phyloP scores from a whole-genome alignment of 192 early-diverging fungal genomes.

The Pecoramyces ruminantium region DNA sequence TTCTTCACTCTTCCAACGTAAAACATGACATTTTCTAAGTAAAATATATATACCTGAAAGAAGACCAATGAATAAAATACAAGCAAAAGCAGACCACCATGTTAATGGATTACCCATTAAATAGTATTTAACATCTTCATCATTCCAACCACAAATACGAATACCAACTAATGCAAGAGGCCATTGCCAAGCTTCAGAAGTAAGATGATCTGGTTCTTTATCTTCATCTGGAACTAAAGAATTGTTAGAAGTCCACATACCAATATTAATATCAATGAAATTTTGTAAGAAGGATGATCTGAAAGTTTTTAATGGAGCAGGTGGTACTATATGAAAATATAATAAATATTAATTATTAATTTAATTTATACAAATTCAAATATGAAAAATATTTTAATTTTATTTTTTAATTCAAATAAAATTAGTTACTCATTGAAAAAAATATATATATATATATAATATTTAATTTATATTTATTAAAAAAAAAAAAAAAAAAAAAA shows the following conservation, averaged over 20 bases:
- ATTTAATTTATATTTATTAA: too few species aligned
- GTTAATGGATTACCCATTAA: conserved; percentile 83
- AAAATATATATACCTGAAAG: conserved; percentile 22
- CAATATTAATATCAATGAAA: conserved; percentile 77
- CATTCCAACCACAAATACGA: conserved; percentile 87
- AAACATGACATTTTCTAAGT: not conserved
- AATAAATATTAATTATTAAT: too few species aligned
- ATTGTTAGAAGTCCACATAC: conserved; percentile 95
- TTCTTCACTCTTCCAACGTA: conserved; percentile 5
- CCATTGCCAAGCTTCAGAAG: conserved; percentile 75
- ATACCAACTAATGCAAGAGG: conserved; percentile 70
- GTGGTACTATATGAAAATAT: conserved; percentile 53
- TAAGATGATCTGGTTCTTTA: conserved; percentile 63
- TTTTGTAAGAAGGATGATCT: conserved; percentile 63
- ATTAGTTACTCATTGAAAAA: too few species aligned
- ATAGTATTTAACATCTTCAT: conserved; percentile 70
- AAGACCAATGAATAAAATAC: conserved; percentile 26
- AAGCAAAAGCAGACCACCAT: conserved; percentile 61
- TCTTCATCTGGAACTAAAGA: conserved; percentile 81
- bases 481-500: too few species aligned
- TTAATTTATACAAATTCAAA: too few species aligned
- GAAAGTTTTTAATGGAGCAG: conserved; percentile 39
- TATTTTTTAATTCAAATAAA: too few species aligned
- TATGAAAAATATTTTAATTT: too few species aligned
- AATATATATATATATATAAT: too few species aligned